Conservation (phyloP, 768 basidiomycete species). For the Peribolospora kevripleyi region DNA sequence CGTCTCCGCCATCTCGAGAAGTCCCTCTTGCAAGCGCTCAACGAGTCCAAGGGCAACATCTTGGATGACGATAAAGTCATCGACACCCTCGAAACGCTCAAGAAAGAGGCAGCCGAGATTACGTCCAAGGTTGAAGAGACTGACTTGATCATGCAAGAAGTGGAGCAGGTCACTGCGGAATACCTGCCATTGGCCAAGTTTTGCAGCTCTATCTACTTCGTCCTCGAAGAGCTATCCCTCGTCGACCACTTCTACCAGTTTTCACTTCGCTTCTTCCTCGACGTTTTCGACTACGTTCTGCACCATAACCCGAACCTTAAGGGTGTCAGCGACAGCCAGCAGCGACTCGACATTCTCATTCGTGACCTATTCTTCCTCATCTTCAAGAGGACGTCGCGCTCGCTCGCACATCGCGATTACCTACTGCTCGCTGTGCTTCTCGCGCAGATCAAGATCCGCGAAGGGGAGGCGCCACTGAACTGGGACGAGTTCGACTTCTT, state of each 20-base stretch:
- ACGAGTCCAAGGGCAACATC: conserved; percentile 90
- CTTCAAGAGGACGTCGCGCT: conserved; percentile 69
- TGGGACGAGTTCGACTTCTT: conserved; percentile 67
- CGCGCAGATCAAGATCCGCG: conserved; percentile 64
- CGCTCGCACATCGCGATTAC: conserved; percentile 70
- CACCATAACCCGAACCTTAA: conserved; percentile 76
- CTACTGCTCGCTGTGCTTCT: conserved; percentile 73
- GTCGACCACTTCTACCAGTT: conserved; percentile 98
- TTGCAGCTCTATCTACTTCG: conserved; percentile 90
- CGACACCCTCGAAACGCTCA: conserved; percentile 78
- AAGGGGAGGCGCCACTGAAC: conserved; percentile 37
- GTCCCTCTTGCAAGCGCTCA: conserved; percentile 73
- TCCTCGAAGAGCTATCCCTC: conserved; percentile 74
- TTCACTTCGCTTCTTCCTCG: conserved; percentile 89
- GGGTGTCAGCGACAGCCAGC: conserved; percentile 43
- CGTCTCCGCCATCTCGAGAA: conserved; percentile 80
- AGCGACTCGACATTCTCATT: conserved; percentile 52
- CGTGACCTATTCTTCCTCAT: conserved; percentile 72
- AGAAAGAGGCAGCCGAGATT: conserved; percentile 86
- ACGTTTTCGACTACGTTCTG: conserved; percentile 87
- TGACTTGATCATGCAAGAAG: conserved; percentile 81
- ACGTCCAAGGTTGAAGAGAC: conserved; percentile 91
- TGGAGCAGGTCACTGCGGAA: conserved; percentile 82
- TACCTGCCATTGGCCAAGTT: conserved; percentile 86
- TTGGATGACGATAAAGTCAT: conserved; percentile 98